Base-by-base conservation (phyloP, 805 yeast species). In the Tetrapisispora nanseiensis region DNA sequence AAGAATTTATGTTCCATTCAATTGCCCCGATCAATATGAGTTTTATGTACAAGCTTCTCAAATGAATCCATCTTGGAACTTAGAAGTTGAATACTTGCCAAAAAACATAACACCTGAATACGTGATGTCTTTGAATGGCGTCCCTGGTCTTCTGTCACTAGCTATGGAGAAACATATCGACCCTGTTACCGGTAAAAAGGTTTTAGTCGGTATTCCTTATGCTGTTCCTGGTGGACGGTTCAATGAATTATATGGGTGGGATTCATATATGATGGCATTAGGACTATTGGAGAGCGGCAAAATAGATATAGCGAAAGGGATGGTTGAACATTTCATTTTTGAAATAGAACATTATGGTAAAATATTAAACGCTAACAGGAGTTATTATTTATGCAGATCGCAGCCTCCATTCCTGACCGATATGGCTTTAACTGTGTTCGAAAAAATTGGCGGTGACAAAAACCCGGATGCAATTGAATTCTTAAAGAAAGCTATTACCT, bases 231-330 rank as follows among this genome's bases (percentile, higher is more conserved):
- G 98, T 18, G 97, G 98, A 22, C 70, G 98, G 48, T 90, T 90
- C 63, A 92, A 92, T 65, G 98, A 90, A 65, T 74, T 87, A 44
- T 90, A 92, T 57, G 98, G 97, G 12, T 90, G 98, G 98, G 98
- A 90, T 61, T 86, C 96, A 2, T 90, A 92, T 57, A 85, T 92
- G 82, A 87, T 82, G 57, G 76, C 92, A 0, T 63, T 87, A 18
- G 98, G 97, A 1, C 69, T 92, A 32, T 60, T 92, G 19, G 72
- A 75, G 23, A 82, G 82, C 54, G 75, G 72, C 33, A 71, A 77
- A 39, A 61, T 78, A 19, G 83, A 79, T 32, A 71, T 89, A 26
- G 90, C 96, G 9, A 70, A 80, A 51, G 95, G 95, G 0, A 86
- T 90, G 90, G 85, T 89, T 12, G 89, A 82, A 59, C 89, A 90